These are phyloP conservation scores for Leccinum sublutescens DNA, from an alignment of 768 basidiomycete species.

Conservation along the genomic window DNA sequence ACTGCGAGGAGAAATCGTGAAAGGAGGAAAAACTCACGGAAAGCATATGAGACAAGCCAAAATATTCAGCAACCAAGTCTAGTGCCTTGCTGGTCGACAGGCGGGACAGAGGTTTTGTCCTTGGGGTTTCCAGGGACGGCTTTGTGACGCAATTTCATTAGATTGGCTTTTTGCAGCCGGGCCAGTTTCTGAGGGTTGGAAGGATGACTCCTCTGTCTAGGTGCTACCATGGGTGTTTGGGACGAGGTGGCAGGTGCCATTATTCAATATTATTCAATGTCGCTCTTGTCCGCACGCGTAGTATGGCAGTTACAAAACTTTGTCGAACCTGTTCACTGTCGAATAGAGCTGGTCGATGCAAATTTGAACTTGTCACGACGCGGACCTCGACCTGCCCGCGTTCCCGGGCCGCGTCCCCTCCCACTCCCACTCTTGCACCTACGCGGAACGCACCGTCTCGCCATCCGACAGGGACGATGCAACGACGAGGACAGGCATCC, in stretches of 20 bases:
- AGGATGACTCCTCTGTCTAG: slow-evolving; percentile 34
- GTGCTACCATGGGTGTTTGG: slow-evolving; percentile 27
- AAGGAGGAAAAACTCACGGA: slow-evolving; percentile 11
- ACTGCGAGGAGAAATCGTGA: not conserved
- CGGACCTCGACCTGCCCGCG: too few relatives aligned
- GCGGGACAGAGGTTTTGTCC: slow-evolving; percentile 35
- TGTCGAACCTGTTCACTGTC: too few relatives aligned
- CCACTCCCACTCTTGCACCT: too few relatives aligned
- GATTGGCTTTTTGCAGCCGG: slow-evolving; percentile 54
- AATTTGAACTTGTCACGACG: too few relatives aligned
- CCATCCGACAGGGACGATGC: too few relatives aligned
- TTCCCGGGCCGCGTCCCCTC: too few relatives aligned
- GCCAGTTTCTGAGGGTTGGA: slow-evolving; percentile 54
- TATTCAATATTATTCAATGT: too few relatives aligned
- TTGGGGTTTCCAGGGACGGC: slow-evolving; percentile 63
- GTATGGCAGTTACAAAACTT: too few relatives aligned
- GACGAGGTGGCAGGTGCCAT: not conserved
- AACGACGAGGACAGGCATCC: too few relatives aligned
- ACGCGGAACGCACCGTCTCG: too few relatives aligned
- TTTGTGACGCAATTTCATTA: slow-evolving; percentile 74
- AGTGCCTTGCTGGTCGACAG: slow-evolving; percentile 41
- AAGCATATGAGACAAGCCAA: slow-evolving; percentile 12
- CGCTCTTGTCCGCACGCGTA: too few relatives aligned
- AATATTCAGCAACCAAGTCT: slow-evolving; percentile 46
- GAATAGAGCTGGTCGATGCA: too few relatives aligned